Evolutionary conservation across 108 stramenopile genomes (phyloP).

Genomic region (Discostella stelligeroides): DNA sequence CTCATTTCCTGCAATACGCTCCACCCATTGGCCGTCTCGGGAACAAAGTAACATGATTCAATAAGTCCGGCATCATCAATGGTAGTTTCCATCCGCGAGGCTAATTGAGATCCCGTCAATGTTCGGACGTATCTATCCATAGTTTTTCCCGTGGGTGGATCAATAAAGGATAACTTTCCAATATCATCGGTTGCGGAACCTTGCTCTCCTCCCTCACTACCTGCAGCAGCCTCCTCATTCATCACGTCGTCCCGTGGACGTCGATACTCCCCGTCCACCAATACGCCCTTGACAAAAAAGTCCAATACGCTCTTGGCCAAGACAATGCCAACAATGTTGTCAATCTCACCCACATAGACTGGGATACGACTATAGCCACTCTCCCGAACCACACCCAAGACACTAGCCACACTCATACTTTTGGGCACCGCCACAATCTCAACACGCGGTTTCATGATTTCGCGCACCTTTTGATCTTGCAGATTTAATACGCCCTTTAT

Average conservation of each 20-base stretch:
- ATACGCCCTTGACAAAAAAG: constrained; percentile 89
- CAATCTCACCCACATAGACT: constrained; percentile 97
- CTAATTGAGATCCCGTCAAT: constrained; percentile 78
- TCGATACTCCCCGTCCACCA: constrained; percentile 77
- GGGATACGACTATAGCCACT: constrained; percentile 94
- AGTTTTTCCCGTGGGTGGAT: constrained; percentile 43
- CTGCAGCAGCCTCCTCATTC: constrained; percentile 32
- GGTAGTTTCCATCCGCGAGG: constrained; percentile 79
- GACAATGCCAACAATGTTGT: constrained; percentile 96
- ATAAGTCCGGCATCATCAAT: constrained; percentile 85
- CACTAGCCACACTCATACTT: constrained; percentile 83
- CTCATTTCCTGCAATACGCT: constrained; percentile 97
- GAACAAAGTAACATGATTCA: constrained; percentile 96
- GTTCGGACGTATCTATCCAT: constrained; percentile 71
- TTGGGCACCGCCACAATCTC: constrained; percentile 91
- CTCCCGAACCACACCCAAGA: constrained; percentile 82
- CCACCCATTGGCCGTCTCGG: constrained; percentile 96
- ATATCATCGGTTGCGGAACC: constrained; percentile 19
- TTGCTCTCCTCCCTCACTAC: constrained; percentile 19
- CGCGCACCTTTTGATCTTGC: constrained; percentile 86
- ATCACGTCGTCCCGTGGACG: constrained; percentile 23
- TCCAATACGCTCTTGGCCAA: constrained; percentile 94
- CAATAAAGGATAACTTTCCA: constrained; percentile 49
- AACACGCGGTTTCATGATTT: constrained; percentile 96
- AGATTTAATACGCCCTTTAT: constrained; percentile 95